Percentiles rank a stretch among this genome's conserved stretches.
Evolutionary conservation across 1,284 basidiomycete genomes (phyloP).

Genomic region (Heterobasidion occidentale): DNA sequence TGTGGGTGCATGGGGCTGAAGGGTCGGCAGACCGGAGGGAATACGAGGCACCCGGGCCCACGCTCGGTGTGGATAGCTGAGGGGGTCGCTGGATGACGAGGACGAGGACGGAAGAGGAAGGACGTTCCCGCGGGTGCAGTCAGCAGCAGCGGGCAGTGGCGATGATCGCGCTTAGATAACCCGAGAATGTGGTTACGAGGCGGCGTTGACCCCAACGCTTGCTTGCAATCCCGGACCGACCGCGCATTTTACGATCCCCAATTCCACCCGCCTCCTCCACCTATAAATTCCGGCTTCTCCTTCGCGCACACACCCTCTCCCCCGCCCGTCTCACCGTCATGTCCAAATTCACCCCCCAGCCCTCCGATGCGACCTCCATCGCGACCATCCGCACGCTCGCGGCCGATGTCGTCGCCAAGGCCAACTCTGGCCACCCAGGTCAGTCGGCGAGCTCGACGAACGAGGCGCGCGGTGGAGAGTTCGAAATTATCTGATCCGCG

Average conservation of each 20-base stretch:
- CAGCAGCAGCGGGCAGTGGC: no score
- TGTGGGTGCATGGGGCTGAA: conserved; percentile 56
- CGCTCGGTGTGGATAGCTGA: no score
- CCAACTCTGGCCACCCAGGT: conserved; percentile 93
- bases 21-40: no score
- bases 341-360: conserved; percentile 33
- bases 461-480: conserved; percentile 8
- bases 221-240: neutral
- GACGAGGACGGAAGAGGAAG: no score
- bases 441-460: conserved; percentile 9
- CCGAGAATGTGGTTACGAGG: no score
- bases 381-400: conserved; percentile 67
- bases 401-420: conserved; percentile 67
- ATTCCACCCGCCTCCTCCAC: neutral
- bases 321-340: conserved; percentile 24
- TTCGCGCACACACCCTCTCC: conserved; percentile 2
- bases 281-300: neutral
- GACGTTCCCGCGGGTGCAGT: no score
- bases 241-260: neutral
- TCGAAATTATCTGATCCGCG: conserved; percentile 5
- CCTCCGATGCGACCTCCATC: conserved; percentile 51
- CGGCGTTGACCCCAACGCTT: no score
- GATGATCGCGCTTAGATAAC: no score
- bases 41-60: no score
- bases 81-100: no score